Evolutionary conservation across 2,329 filamentous ascomycete genomes (phyloP), one percentile per base, ranked within the genome.

Genomic region (Neodidymelliopsis sp.): DNA sequence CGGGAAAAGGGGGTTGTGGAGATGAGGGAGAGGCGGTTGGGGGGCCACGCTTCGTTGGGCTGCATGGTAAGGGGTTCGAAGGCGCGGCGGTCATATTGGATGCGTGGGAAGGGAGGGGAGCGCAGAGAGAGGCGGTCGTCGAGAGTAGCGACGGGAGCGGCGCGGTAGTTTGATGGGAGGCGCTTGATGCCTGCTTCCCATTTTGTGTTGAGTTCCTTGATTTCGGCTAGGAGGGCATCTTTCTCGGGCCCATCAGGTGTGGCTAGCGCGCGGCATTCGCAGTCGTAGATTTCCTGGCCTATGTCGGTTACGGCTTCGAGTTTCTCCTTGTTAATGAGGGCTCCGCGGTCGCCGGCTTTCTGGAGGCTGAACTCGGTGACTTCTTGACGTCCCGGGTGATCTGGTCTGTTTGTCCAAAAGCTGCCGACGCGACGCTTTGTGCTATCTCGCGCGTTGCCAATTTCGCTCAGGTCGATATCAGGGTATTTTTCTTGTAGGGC

Each of bases 41-140:
- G 76, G 1, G 90, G 90, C 67, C 80, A 90, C 62, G 90, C 87
- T 57, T 96, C 91, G 1, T 80, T 63, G 0, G 71, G 40, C 4
- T 76, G 52, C 2, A 83, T 80, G 18, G 76, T 70, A 12, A 96
- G 76, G 0, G 90, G 88, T 62, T 96, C 90, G 62, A 84, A 85
- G 2, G 77, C 74, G 12, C 91, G 84, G 1, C 81, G 79, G 69
- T 96, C 90, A 84, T 86, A 92, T 36, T 62, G 55, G 4, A 70
- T 38, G 13, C 62, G 67, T 4, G 57, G 56, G 7, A 38, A 11
- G 4, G 58, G 53, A 6, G 60, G 57, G 11, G 51, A 50, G 33
- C 60, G 57, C 12, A 72, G 35, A 2, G 38, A 39, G 4, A 71
- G 27, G 20, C 68, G 67, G 33, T 73, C 69, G 42, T 71, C 68